Base-by-base conservation (phyloP, 2,329 filamentous ascomycete species). In the Curvularia sp. region DNA sequence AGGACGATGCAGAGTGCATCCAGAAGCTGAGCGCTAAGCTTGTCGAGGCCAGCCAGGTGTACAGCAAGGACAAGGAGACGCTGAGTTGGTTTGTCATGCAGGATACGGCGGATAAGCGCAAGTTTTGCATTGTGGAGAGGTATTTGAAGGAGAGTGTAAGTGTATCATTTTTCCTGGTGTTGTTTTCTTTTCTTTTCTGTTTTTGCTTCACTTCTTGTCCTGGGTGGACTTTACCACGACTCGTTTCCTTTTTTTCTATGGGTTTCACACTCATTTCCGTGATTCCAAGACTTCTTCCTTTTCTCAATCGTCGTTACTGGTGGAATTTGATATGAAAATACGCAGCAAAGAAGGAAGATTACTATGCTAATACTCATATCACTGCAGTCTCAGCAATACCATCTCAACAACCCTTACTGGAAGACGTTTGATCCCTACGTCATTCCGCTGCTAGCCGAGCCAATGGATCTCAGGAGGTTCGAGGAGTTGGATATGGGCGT, bases 381-480 rank as follows among this genome's bases (percentile, higher is more conserved):
- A n/a, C 2, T 15, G 2, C 15, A 77, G 76, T 72, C 66, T 27
- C 77, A 79, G 52, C 77, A 79, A 57, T 81, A 80, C 65, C 79
- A 82, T 59, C 74, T 81, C 7, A 76, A 73, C 70, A 90, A 90
- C 76, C 88, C 88, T 0, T 90, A 90, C 81, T 90, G 87, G 87
- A 84, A 90, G 80, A 90, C 89, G 0, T 91, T 92, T 68, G 89
- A 91, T 73, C 87, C 88, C 5, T 91, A 91, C 68, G 89, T 92
- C 28, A 80, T 86, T 47, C 89, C 89, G 2, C 72, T 92, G 57
- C 77, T 92, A 49, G 88, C 87, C 65, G 83, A 82, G 72, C 82
- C 84, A 8, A 91, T 91, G 88, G 89, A 92, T 73, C 74, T 92
- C 60, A 80, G 88, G 53, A 80, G 89, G 45, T 83, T 86, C 63